Evolutionary conservation across 805 yeast species (phyloP).

Genomic region (Tetrapisispora fleetii): DNA sequence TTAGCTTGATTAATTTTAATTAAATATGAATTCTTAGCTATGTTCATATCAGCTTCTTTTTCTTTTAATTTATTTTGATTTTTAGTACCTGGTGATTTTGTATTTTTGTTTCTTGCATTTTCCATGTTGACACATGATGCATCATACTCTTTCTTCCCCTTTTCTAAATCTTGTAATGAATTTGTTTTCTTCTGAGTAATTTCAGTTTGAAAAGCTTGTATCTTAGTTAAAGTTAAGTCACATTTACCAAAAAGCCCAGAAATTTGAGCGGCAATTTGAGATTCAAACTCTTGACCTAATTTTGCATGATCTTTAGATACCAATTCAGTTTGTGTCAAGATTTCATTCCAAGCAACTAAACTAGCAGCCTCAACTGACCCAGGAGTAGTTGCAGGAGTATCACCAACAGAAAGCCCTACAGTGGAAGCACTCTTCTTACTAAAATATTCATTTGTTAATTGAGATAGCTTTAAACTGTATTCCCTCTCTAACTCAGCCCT

Average conservation of each 20-base stretch:
- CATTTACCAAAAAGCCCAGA: slow-evolving; percentile 43
- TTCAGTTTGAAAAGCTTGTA: slow-evolving; percentile 51
- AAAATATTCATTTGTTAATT: slow-evolving; percentile 57
- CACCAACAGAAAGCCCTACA: slow-evolving; percentile 76
- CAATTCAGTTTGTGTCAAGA: slow-evolving; percentile 72
- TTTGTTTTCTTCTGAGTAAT: slow-evolving; percentile 35
- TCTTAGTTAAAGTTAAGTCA: slow-evolving; percentile 43
- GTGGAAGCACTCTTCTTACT: slow-evolving; percentile 65
- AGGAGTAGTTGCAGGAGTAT: slow-evolving; percentile 81
- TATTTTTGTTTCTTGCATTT: slow-evolving; percentile 61
- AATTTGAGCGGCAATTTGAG: slow-evolving; percentile 54
- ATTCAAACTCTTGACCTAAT: slow-evolving; percentile 49
- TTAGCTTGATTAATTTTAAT: slow-evolving; percentile 77
- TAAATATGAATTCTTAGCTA: slow-evolving; percentile 74
- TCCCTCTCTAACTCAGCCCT: slow-evolving; percentile 76
- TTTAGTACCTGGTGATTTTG: slow-evolving; percentile 47
- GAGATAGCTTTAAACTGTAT: slow-evolving; percentile 57
- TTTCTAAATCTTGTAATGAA: slow-evolving; percentile 25
- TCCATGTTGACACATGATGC: slow-evolving; percentile 74
- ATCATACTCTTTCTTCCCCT: slow-evolving; percentile 65
- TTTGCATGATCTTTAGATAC: slow-evolving; percentile 57
- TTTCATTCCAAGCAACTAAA: slow-evolving; percentile 83
- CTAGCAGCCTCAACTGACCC: slow-evolving; percentile 88
- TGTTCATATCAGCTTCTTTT: slow-evolving; percentile 72
- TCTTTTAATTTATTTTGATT: slow-evolving; percentile 42